Evolutionary conservation across 2,329 filamentous ascomycete genomes (phyloP).

Genomic region (Truncatella angustata): DNA sequence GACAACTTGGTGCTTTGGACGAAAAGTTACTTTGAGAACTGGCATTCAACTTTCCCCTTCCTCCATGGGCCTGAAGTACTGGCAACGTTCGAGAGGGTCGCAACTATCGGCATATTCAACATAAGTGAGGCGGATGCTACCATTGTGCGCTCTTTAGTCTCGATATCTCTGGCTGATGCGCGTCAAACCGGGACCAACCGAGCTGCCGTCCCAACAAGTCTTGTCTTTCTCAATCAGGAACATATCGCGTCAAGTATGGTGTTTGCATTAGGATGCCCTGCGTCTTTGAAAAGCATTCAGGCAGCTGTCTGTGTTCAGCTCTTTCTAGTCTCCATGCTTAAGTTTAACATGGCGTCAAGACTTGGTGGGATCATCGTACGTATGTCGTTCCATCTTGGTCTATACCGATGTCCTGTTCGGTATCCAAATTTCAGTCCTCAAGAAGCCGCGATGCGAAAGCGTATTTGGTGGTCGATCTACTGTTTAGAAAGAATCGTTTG

Average conservation of each 20-base stretch:
- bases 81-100: slow-evolving; percentile 40
- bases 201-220: slow-evolving; percentile 35
- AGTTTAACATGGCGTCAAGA: slow-evolving; percentile 55
- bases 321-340: slow-evolving; percentile 54
- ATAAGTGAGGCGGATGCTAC: slow-evolving; percentile 35
- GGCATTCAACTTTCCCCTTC: slow-evolving; percentile 57
- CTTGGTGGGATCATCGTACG: slow-evolving; percentile 53
- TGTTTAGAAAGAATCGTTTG: slow-evolving; percentile 53
- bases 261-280: slow-evolving; percentile 43
- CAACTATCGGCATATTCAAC: slow-evolving; percentile 28
- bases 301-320: slow-evolving; percentile 52
- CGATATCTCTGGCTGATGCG: slow-evolving; percentile 52
- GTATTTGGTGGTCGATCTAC: slow-evolving; percentile 58
- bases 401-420: slow-evolving; percentile 56
- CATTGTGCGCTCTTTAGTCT: slow-evolving; percentile 47
- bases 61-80: slow-evolving; percentile 53
- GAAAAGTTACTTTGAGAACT: slow-evolving; percentile 53
- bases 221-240: slow-evolving; percentile 48
- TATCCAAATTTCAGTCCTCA: slow-evolving; percentile 47
- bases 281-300: slow-evolving; percentile 46
- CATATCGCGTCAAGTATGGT: slow-evolving; percentile 49
- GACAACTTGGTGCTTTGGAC: slow-evolving; percentile 50
- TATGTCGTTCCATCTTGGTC: slow-evolving; percentile 54
- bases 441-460: slow-evolving; percentile 46
- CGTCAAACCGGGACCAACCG: slow-evolving; percentile 35